Conservation (phyloP, 2,329 filamentous ascomycete species). For the Malbranchea zuffiana region DNA sequence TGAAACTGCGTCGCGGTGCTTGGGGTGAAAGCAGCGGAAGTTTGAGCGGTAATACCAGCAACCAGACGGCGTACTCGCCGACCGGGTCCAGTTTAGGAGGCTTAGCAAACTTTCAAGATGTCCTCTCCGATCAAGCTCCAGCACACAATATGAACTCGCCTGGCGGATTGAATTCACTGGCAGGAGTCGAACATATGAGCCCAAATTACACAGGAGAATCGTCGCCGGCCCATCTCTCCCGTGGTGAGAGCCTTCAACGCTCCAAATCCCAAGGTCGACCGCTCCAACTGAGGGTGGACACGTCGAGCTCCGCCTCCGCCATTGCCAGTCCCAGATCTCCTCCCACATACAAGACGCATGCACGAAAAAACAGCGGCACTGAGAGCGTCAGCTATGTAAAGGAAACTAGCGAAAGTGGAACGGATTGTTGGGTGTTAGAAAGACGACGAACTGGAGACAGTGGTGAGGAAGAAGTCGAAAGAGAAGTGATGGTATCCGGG, state of each 20-base stretch:
- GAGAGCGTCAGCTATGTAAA: slow-evolving; percentile 29
- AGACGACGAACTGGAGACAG: slow-evolving; percentile 25
- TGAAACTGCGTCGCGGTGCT: slow-evolving; percentile 61
- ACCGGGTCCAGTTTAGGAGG: slow-evolving; percentile 26
- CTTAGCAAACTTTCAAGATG: slow-evolving; percentile 26
- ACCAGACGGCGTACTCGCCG: slow-evolving; percentile 26
- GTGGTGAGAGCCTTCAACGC: neutral
- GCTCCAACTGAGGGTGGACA: slow-evolving; percentile 8
- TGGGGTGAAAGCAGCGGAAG: slow-evolving; percentile 76
- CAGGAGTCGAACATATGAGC: neutral
- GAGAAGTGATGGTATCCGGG: slow-evolving; percentile 20
- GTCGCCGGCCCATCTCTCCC: neutral
- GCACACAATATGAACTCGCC: neutral
- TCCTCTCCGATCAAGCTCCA: neutral
- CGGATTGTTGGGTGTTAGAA: slow-evolving; percentile 29
- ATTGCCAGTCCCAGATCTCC: slow-evolving; percentile 2
- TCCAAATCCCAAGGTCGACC: neutral
- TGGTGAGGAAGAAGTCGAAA: slow-evolving; percentile 25
- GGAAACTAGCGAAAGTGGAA: slow-evolving; percentile 21
- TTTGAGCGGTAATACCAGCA: slow-evolving; percentile 44
- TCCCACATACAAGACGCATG: slow-evolving; percentile 17
- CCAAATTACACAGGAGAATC: neutral
- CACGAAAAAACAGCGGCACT: slow-evolving; percentile 25
- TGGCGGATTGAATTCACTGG: neutral
- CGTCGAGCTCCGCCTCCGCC: slow-evolving; percentile 1